These are phyloP conservation scores for Coniochaeta ligniaria DNA, from an alignment of 2,329 filamentous ascomycete genomes.

Conservation along the genomic window DNA sequence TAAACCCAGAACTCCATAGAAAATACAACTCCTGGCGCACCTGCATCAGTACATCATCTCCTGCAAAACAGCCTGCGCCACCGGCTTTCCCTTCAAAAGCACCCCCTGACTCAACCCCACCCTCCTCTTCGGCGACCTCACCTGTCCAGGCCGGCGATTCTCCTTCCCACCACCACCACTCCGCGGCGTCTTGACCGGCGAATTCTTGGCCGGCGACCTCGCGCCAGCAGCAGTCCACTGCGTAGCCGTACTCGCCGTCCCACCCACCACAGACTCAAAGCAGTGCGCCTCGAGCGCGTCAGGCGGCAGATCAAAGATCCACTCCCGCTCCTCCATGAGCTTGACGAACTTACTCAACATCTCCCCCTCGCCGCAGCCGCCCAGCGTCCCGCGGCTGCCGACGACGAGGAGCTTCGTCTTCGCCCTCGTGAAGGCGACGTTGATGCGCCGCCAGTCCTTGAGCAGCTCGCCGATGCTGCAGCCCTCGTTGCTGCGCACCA, in stretches of 20 bases:
- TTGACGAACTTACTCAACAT: constrained; percentile 70
- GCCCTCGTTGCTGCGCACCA: constrained; percentile 80
- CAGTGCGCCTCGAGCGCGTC: constrained; percentile 60
- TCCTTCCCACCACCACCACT: neutral
- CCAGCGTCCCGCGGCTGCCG: constrained; percentile 74
- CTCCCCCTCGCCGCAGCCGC: constrained; percentile 62
- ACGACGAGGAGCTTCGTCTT: constrained; percentile 87
- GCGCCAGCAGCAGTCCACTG: neutral
- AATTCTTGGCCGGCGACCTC: neutral
- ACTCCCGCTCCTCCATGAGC: constrained; percentile 70
- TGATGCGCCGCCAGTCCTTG: constrained; percentile 87
- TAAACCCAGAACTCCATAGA: neutral
- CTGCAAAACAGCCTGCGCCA: constrained; percentile 3
- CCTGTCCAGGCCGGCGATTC: neutral
- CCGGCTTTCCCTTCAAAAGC: constrained; percentile 1
- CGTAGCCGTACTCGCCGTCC: neutral
- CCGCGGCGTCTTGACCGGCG: neutral
- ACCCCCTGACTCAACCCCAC: neutral
- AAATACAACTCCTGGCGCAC: neutral
- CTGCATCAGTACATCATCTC: constrained; percentile 2
- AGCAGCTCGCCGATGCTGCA: constrained; percentile 84
- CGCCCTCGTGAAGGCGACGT: constrained; percentile 90
- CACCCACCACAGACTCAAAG: constrained; percentile 50
- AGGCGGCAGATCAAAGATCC: constrained; percentile 67
- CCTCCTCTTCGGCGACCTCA: neutral